phyloP scores from a whole-genome alignment of 2,329 filamentous ascomycete genomes.

The Penicillium sp. region DNA sequence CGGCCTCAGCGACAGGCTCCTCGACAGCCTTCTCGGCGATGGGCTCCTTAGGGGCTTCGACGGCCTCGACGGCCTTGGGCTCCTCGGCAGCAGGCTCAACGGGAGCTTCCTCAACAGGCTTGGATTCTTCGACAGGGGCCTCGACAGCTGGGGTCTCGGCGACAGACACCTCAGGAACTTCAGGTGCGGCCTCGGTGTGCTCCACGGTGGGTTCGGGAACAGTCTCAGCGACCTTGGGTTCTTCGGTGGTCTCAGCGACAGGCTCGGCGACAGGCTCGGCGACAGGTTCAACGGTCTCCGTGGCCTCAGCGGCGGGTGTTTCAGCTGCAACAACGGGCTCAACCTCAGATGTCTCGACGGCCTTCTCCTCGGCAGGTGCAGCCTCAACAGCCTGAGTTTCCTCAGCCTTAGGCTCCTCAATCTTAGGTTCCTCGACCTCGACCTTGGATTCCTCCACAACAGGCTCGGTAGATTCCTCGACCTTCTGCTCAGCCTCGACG shows the following conservation, averaged over 20 bases:
- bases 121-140: slow-evolving; percentile 4
- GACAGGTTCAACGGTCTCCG: not conserved
- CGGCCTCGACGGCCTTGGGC: not conserved
- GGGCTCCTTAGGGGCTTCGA: slow-evolving; percentile 5
- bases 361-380: not conserved
- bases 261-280: not conserved
- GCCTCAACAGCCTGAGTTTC: slow-evolving; percentile 1
- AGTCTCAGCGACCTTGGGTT: not conserved
- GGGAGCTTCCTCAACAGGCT: slow-evolving; percentile 3
- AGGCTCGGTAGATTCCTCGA: not conserved
- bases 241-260: slow-evolving; percentile 2
- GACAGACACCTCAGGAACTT: not conserved
- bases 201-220: slow-evolving; percentile 4
- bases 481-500: not conserved
- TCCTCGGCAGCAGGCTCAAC: slow-evolving; percentile 12
- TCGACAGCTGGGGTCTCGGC: not conserved
- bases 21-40: slow-evolving; percentile 5
- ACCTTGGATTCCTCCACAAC: not conserved
- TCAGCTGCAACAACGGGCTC: not conserved
- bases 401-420: slow-evolving; percentile 9
- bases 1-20: slow-evolving; percentile 6
- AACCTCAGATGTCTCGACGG: not conserved
- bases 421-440: not conserved
- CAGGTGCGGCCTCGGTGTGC: not conserved
- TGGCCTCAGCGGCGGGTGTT: too few species aligned